Percentiles rank a stretch among this genome's conserved stretches.
These are phyloP conservation scores for Aethionema arabicum DNA, from an alignment of 345 rosid species.

Conservation along the genomic window DNA sequence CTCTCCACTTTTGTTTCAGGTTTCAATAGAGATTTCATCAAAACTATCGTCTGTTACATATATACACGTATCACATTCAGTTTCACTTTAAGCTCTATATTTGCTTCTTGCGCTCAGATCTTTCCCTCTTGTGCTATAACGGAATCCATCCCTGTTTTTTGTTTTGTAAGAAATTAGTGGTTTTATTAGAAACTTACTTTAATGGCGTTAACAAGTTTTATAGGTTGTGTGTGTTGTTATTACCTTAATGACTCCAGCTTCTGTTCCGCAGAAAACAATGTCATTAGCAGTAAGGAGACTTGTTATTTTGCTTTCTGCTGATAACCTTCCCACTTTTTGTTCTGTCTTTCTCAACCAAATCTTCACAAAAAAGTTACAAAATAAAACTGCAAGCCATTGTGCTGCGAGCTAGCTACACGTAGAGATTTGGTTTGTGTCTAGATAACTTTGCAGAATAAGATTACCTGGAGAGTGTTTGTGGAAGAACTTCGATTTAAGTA, in stretches of 20 bases:
- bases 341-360: conserved; percentile 82
- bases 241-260: conserved; percentile 84
- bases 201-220: not conserved
- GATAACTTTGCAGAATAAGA: not conserved
- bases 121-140: conserved; percentile 40
- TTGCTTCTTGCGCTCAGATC: conserved; percentile 26
- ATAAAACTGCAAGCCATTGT: too few relatives aligned
- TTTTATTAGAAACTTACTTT: not conserved
- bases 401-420: too few relatives aligned
- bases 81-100: conserved; percentile 30
- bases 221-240: not conserved
- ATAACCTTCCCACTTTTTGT: conserved; percentile 83
- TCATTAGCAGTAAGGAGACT: conserved; percentile 84
- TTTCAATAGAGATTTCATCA: conserved; percentile 2
- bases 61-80: conserved; percentile 30
- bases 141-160: conserved; percentile 92
- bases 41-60: conserved; percentile 16
- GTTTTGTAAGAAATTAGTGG: conserved; percentile 14
- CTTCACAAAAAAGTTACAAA: conserved; percentile 36
- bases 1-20: conserved; percentile 11
- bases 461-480: conserved; percentile 73
- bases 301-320: conserved; percentile 88
- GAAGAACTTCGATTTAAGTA: conserved; percentile 75
- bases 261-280: conserved; percentile 75
- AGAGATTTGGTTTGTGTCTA: not conserved